A percentile compares a stretch with the other conserved stretches of the same genome.
phyloP scores from a whole-genome alignment of 331 rosid genomes.

The Phaseolus coccineus region DNA sequence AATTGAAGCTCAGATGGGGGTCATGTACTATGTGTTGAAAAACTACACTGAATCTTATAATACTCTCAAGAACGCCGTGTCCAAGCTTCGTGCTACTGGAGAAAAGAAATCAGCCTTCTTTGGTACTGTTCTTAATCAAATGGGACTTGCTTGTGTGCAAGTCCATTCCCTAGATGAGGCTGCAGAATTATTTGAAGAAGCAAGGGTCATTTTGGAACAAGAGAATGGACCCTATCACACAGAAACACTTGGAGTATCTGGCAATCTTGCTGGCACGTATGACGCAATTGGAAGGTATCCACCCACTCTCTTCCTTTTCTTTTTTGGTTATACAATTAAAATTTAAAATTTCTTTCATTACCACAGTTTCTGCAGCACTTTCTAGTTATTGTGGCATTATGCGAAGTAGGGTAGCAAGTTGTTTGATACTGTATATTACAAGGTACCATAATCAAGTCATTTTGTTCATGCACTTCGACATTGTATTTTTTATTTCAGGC shows the following conservation, averaged over 20 bases:
- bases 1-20: slow-evolving; percentile 97
- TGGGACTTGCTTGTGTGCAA: slow-evolving; percentile 94
- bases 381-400: background rate
- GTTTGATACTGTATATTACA: background rate
- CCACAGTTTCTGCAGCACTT: background rate
- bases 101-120: slow-evolving; percentile 88
- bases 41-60: slow-evolving; percentile 73
- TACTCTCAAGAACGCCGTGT: slow-evolving; percentile 65
- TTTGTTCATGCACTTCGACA: no score
- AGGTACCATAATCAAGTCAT: background rate
- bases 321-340: no score
- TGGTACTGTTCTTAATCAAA: slow-evolving; percentile 89
- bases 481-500: slow-evolving; percentile 50
- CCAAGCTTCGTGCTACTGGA: slow-evolving; percentile 81
- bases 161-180: slow-evolving; percentile 67
- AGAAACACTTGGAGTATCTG: slow-evolving; percentile 87
- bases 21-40: slow-evolving; percentile 74
- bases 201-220: slow-evolving; percentile 68
- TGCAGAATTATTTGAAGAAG: slow-evolving; percentile 79
- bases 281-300: slow-evolving; percentile 92
- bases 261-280: slow-evolving; percentile 94
- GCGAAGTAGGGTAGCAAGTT: background rate
- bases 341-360: no score
- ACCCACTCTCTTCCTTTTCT: background rate
- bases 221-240: slow-evolving; percentile 86